Percentiles rank a stretch among this genome's conserved stretches.
Evolutionary conservation across 2,329 filamentous ascomycete species (phyloP).

Genomic region (Penicillium paneum): DNA sequence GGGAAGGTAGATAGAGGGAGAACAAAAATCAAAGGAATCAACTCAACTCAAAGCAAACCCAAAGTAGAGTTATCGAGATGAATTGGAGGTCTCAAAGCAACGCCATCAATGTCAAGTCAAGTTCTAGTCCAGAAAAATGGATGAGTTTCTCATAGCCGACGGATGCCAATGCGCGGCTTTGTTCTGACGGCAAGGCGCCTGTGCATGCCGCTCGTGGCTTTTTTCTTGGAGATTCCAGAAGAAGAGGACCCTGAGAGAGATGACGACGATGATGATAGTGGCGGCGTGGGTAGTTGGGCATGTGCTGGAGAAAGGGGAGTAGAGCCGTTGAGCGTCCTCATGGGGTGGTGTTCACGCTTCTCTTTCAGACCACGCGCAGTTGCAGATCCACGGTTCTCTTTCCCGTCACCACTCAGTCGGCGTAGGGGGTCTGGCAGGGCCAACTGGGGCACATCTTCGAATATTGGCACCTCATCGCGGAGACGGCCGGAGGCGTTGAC

Average conservation of each 20-base stretch:
- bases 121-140: neutral
- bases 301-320: neutral
- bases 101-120: neutral
- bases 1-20: neutral
- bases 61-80: neutral
- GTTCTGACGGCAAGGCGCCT: conserved; percentile 27
- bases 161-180: conserved; percentile 37
- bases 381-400: conserved; percentile 20
- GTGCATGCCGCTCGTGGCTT: conserved; percentile 16
- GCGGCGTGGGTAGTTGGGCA: neutral
- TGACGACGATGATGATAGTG: neutral
- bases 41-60: neutral
- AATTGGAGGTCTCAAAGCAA: neutral
- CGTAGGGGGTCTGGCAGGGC: conserved; percentile 12
- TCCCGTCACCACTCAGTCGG: conserved; percentile 17
- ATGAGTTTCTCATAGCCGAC: conserved; percentile 29
- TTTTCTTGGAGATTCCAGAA: conserved; percentile 20
- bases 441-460: conserved; percentile 29
- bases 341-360: conserved; percentile 4
- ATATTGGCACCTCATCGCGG: conserved; percentile 32
- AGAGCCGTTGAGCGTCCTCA: neutral
- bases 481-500: conserved; percentile 25
- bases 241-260: conserved; percentile 7
- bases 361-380: conserved; percentile 16
- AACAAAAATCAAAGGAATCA: neutral